phyloP scores from a whole-genome alignment of 2,329 filamentous ascomycete species.

The Diaporthe sp. region DNA sequence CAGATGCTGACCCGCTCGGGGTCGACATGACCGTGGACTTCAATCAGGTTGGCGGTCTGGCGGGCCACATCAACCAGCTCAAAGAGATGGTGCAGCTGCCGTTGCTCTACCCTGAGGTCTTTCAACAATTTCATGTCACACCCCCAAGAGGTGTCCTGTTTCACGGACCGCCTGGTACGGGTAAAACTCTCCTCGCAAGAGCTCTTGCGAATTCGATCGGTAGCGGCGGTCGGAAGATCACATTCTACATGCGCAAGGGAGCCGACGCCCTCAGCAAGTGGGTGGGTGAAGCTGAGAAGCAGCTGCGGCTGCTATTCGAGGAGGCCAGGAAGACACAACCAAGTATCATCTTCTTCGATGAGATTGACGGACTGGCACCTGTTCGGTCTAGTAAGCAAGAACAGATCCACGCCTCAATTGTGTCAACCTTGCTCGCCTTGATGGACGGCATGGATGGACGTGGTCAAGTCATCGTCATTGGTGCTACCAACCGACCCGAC shows the following conservation, averaged over 20 bases:
- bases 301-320: conserved; percentile 92
- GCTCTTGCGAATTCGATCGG: conserved; percentile 93
- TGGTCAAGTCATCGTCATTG: conserved; percentile 98
- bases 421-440: conserved; percentile 90
- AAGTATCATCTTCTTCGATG: conserved; percentile 99
- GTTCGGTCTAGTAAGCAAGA: conserved; percentile 98
- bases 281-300: conserved; percentile 98
- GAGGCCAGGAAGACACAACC: conserved; percentile 96
- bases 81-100: conserved; percentile 99
- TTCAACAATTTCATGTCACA: conserved; percentile 90
- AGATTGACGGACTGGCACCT: conserved; percentile 96
- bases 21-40: conserved; percentile 95
- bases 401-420: conserved; percentile 98
- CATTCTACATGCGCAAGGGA: conserved; percentile 99
- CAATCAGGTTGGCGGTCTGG: conserved; percentile 91
- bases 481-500: conserved; percentile 97
- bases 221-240: conserved; percentile 91
- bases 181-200: conserved; percentile 96
- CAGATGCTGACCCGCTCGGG: conserved; percentile 93
- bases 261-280: conserved; percentile 98
- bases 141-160: conserved; percentile 96
- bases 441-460: conserved; percentile 99
- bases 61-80: conserved; percentile 94
- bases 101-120: conserved; percentile 94
- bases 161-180: conserved; percentile 96